Evolutionary conservation across 1,139 yeast genomes (phyloP), one percentile per base, ranked within the genome.

Genomic region (Diutina pseudorugosa): DNA sequence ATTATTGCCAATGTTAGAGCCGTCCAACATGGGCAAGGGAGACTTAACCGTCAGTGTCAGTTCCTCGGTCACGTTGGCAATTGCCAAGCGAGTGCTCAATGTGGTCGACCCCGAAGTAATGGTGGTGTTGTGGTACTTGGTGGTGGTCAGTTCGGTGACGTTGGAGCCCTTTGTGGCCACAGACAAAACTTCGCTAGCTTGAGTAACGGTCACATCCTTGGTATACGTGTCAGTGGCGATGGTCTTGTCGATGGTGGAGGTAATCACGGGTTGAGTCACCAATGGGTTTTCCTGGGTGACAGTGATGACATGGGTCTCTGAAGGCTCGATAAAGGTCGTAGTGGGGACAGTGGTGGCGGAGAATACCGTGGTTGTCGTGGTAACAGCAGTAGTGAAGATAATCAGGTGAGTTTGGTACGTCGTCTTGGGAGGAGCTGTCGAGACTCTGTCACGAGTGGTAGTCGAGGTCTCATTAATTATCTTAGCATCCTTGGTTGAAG

Each of bases 221-320:
- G 49, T 27, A 14, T 27, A 45, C 7, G 49, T 45, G 12, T n/a
- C 21, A 18, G 49, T 45, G 16, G 49, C 50, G 50, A 61, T 57
- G 14, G 59, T 53, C 9, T 52, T 25, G 19, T 50, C n/a, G 52
- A 59, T 54, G 8, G 59, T 44, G 40, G 56, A 55, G 2, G 61
- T 54, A 11, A 58, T 57, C 2, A 61, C 65, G 6, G 64, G 52
- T 11, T 62, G 59, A 6, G 71, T 62, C 12, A 60, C 57, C 51
- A 69, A 62, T 6, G 75, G 75, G 53, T 69, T 60, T 30, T 58
- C 53, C 33, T 57, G 57, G 1, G 69, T 62, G n/a, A 58, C 56
- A 3, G 65, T 56, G 41, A 65, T 53, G 16, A 65, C 54, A 51
- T 58, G 61, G 11, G 53, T 51, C 4, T 62, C 50, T 43, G 67